These are phyloP conservation scores for Trypanosoma avium DNA, from an alignment of 208 protist species.

Conservation along the genomic window DNA sequence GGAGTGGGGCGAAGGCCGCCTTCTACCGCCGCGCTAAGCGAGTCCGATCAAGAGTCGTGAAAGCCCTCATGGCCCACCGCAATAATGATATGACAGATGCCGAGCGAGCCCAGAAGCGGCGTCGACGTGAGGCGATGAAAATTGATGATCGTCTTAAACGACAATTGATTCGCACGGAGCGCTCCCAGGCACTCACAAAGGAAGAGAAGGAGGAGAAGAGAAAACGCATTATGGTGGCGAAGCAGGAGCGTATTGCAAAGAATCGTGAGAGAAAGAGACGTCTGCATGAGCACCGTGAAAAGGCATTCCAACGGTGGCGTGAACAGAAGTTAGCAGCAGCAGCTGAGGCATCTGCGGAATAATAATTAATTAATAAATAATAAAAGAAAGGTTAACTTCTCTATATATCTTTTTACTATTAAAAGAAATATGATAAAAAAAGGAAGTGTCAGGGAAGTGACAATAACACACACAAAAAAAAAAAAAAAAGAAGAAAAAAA, in stretches of 20 bases:
- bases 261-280: conserved; percentile 82
- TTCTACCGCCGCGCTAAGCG: conserved; percentile 61
- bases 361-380: too few relatives aligned
- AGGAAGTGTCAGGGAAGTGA: too few relatives aligned
- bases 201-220: conserved; percentile 85
- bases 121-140: conserved; percentile 64
- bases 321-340: conserved; percentile 66
- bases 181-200: conserved; percentile 57
- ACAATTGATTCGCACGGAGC: conserved; percentile 52
- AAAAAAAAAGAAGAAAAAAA: conserved; percentile 6
- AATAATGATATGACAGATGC: conserved; percentile 75
- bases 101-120: conserved; percentile 67
- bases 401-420: conserved; percentile 1
- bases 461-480: too few relatives aligned
- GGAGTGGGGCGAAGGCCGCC: conserved; percentile 40
- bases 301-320: conserved; percentile 82
- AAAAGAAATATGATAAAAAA: not conserved
- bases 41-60: conserved; percentile 66
- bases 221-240: conserved; percentile 72
- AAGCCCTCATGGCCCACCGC: conserved; percentile 74
- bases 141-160: conserved; percentile 83
- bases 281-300: conserved; percentile 64
- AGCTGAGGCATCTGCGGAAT: conserved; percentile 4
- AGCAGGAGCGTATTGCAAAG: conserved; percentile 87
- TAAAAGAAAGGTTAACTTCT: not conserved